Conservation (phyloP, 352 stramenopile species). For the Phytophthora foliorum region DNA sequence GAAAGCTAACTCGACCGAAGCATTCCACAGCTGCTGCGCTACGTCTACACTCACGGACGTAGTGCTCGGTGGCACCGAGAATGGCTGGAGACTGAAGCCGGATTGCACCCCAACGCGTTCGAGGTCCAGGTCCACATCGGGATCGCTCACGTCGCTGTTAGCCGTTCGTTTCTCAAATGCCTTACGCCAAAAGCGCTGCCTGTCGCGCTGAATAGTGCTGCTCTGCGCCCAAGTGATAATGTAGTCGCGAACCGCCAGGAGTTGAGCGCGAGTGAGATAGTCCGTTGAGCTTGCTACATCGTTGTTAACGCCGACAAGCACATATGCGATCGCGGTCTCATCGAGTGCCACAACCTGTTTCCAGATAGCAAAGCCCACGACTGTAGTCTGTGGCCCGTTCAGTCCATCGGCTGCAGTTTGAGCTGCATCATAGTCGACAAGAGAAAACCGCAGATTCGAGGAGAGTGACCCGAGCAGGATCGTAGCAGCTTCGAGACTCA, state of each 20-base stretch:
- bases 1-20: conserved; percentile 50
- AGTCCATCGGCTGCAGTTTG: conserved; percentile 31
- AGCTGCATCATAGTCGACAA: conserved; percentile 67
- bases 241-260: conserved; percentile 70
- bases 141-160: conserved; percentile 57
- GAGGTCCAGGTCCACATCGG: conserved; percentile 68
- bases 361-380: conserved; percentile 77
- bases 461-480: conserved; percentile 59
- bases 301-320: conserved; percentile 71
- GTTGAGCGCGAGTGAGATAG: conserved; percentile 64
- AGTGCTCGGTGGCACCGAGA: conserved; percentile 35
- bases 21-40: conserved; percentile 59
- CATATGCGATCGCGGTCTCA: conserved; percentile 58
- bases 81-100: conserved; percentile 57
- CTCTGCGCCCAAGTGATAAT: conserved; percentile 62
- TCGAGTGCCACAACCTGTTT: conserved; percentile 79
- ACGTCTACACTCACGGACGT: conserved; percentile 41
- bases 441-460: conserved; percentile 72
- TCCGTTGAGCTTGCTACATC: conserved; percentile 60
- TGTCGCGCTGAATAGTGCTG: conserved; percentile 57
- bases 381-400: conserved; percentile 31
- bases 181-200: conserved; percentile 71
- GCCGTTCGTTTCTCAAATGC: conserved; percentile 51
- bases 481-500: conserved; percentile 68
- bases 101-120: conserved; percentile 57